Percentiles rank a stretch among this genome's conserved stretches.
phyloP scores from a whole-genome alignment of 768 basidiomycete genomes.

The Amanita inopinata region DNA sequence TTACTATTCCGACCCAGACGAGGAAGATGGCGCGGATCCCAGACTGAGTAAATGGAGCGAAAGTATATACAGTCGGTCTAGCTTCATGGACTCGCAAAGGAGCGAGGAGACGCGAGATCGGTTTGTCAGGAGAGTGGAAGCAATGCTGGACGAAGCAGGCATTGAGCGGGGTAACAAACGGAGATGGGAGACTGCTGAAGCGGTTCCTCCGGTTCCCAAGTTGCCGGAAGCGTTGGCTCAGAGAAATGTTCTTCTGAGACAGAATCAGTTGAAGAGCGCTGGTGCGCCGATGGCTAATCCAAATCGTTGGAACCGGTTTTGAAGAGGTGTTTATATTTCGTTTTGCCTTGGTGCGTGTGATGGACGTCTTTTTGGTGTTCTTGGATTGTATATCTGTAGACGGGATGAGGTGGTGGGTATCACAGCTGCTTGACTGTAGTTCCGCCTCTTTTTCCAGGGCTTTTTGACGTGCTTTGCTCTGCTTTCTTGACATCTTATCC shows the following conservation, averaged over 20 bases:
- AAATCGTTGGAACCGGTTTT: slow-evolving; percentile 1
- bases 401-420: too few relatives aligned
- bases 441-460: too few relatives aligned
- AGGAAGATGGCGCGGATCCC: slow-evolving; percentile 18
- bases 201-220: slow-evolving; percentile 16
- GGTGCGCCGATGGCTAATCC: background rate
- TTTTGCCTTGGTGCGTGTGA: background rate
- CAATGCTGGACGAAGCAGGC: slow-evolving; percentile 35
- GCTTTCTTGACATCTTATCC: slow-evolving; percentile 1
- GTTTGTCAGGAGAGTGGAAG: slow-evolving; percentile 43
- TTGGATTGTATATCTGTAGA: too few relatives aligned
- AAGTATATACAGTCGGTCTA: slow-evolving; percentile 40
- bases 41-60: slow-evolving; percentile 34
- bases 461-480: background rate
- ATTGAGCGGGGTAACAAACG: slow-evolving; percentile 18
- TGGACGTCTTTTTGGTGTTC: background rate
- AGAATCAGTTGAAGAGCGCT: slow-evolving; percentile 1
- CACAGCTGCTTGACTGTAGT: too few relatives aligned
- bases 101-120: slow-evolving; percentile 39
- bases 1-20: slow-evolving; percentile 13
- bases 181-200: slow-evolving; percentile 5
- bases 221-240: slow-evolving; percentile 23
- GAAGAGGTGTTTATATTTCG: background rate
- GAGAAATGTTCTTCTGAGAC: slow-evolving; percentile 5
- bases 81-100: slow-evolving; percentile 43